Evolutionary conservation across 225 moss, liverwort and hornwort species (phyloP).

Genomic region (Pleurozium schreberi): DNA sequence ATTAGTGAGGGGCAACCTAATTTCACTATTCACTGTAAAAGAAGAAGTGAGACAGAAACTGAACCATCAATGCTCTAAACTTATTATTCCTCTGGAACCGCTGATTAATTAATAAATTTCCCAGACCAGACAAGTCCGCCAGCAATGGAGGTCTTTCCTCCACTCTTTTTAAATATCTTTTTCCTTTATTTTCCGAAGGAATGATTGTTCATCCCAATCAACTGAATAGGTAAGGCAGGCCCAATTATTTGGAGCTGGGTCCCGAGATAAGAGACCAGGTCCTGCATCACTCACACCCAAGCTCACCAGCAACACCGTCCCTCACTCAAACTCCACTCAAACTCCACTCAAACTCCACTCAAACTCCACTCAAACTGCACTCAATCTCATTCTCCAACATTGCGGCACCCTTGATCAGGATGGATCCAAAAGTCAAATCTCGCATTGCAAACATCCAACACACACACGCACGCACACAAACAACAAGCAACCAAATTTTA

Average conservation of each 20-base stretch:
- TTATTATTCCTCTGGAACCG: neutral
- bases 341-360: no score
- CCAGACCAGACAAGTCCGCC: neutral
- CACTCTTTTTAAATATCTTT: neutral
- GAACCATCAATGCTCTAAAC: no score
- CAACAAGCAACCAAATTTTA: neutral
- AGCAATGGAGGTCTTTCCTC: neutral
- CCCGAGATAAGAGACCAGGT: neutral
- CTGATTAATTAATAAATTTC: neutral
- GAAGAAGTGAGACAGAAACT: no score
- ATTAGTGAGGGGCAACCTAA: no score
- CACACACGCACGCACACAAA: neutral
- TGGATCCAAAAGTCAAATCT: neutral
- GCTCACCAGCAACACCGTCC: neutral
- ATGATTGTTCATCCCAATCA: neutral
- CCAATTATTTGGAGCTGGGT: neutral
- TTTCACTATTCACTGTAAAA: no score
- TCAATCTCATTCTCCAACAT: neutral
- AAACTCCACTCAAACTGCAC: no score
- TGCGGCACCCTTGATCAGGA: neutral
- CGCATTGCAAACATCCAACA: no score
- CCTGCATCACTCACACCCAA: neutral
- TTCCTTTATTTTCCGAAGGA: neutral
- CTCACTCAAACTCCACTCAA: neutral
- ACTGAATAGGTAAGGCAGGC: neutral